Percentiles rank a stretch among this genome's conserved stretches.
phyloP scores from a whole-genome alignment of 2,329 filamentous ascomycete species.

The Cordyceps farinosa region DNA sequence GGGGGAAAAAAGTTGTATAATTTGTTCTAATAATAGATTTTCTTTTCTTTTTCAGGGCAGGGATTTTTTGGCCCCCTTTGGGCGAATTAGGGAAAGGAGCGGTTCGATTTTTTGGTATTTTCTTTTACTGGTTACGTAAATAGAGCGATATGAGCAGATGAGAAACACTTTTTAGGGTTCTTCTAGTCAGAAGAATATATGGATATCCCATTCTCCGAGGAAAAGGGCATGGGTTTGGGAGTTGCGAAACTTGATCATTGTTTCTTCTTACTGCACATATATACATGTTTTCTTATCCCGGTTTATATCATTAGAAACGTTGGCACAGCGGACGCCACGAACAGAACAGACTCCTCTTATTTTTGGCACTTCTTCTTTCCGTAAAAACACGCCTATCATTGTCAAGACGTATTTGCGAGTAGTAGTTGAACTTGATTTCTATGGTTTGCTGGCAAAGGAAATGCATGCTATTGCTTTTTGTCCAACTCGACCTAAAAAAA shows the following conservation, averaged over 20 bases:
- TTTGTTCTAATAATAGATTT: conserved; percentile 10
- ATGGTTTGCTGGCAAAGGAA: neutral
- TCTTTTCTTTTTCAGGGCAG: neutral
- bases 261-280: conserved; percentile 2
- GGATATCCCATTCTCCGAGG: neutral
- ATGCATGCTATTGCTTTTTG: neutral
- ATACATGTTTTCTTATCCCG: neutral
- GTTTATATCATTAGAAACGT: neutral
- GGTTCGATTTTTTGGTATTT: neutral
- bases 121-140: conserved; percentile 19
- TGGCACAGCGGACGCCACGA: neutral
- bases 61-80: conserved; percentile 8
- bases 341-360: conserved; percentile 10
- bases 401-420: neutral
- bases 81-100: neutral
- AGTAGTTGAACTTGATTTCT: neutral
- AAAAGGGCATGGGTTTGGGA: neutral
- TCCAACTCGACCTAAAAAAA: neutral
- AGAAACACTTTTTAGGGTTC: neutral
- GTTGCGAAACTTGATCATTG: neutral
- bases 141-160: conserved; percentile 13
- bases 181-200: neutral
- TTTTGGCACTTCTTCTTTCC: neutral
- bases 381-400: neutral
- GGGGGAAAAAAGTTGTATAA: conserved; percentile 1